Evolutionary conservation across 2,329 filamentous ascomycete species (phyloP).

Genomic region (Paecilomyces formosus): DNA sequence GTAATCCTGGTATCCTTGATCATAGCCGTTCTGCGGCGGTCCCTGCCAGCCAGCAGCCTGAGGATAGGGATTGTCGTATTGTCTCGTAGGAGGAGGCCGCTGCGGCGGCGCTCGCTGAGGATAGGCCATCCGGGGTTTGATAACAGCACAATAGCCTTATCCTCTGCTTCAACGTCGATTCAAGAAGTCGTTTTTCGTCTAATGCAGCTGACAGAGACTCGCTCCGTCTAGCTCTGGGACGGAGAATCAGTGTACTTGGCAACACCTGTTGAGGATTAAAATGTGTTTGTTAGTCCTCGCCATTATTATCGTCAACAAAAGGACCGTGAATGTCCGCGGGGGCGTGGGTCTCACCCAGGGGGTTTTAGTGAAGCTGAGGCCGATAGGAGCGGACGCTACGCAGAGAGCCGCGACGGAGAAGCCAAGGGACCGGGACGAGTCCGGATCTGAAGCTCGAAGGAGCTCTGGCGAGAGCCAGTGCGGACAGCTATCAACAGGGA

Average conservation of each 20-base stretch:
- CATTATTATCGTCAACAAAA: background rate
- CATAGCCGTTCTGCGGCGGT: slow-evolving; percentile 18
- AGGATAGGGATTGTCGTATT: slow-evolving; percentile 18
- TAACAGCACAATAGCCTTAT: background rate
- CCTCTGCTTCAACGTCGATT: background rate
- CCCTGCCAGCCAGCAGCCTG: slow-evolving; percentile 15
- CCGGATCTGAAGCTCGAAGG: background rate
- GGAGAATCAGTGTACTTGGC: background rate
- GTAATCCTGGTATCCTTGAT: slow-evolving; percentile 17
- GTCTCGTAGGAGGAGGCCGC: slow-evolving; percentile 25
- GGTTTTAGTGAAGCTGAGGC: background rate
- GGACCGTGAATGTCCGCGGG: background rate
- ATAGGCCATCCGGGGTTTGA: slow-evolving; percentile 29
- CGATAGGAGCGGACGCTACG: background rate
- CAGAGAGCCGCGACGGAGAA: background rate
- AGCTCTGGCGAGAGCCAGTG: background rate
- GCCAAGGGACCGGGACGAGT: background rate
- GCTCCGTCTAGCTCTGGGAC: background rate
- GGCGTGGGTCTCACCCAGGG: background rate
- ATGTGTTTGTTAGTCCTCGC: background rate
- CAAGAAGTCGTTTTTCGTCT: background rate
- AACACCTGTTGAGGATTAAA: background rate
- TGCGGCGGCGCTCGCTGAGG: slow-evolving; percentile 21
- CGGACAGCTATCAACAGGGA: background rate
- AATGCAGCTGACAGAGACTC: background rate